These are phyloP conservation scores for Decorospora gaudefroyi DNA, from an alignment of 2,329 filamentous ascomycete species.

Conservation along the genomic window DNA sequence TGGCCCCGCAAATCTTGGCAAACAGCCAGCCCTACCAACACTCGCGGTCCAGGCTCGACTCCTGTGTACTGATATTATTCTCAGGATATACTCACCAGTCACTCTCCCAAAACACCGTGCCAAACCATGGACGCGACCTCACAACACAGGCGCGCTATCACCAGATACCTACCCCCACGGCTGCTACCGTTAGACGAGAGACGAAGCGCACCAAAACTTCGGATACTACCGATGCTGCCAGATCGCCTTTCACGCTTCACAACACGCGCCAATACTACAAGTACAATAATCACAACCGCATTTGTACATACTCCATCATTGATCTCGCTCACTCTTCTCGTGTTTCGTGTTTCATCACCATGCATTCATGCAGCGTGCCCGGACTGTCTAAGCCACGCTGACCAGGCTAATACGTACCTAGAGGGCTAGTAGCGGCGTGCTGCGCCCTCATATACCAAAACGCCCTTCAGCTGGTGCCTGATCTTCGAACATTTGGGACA, in stretches of 20 bases:
- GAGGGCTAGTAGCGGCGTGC: conserved; percentile 5
- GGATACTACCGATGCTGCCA: conserved; percentile 11
- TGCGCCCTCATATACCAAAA: conserved; percentile 17
- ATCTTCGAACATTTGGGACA: conserved; percentile 24
- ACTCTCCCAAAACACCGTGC: too few species aligned
- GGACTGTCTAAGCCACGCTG: conserved; percentile 38
- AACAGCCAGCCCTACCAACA: too few species aligned
- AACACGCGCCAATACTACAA: too few species aligned
- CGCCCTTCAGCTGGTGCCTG: conserved; percentile 42
- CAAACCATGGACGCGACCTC: too few species aligned
- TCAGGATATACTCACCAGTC: too few species aligned
- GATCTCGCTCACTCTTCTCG: neutral
- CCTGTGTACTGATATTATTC: too few species aligned
- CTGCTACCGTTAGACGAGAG: neutral
- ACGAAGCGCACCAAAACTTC: too few species aligned
- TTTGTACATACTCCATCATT: neutral
- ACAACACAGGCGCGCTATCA: too few species aligned
- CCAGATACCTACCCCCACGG: neutral
- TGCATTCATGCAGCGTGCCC: conserved; percentile 21
- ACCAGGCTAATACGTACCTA: conserved; percentile 23
- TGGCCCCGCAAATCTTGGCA: too few species aligned
- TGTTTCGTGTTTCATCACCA: conserved; percentile 21
- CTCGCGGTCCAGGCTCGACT: too few species aligned
- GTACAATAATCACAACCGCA: neutral
- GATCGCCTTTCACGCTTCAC: conserved; percentile 15